Evolutionary conservation across 2,329 filamentous ascomycete species (phyloP).

Genomic region (Alternaria sp.): DNA sequence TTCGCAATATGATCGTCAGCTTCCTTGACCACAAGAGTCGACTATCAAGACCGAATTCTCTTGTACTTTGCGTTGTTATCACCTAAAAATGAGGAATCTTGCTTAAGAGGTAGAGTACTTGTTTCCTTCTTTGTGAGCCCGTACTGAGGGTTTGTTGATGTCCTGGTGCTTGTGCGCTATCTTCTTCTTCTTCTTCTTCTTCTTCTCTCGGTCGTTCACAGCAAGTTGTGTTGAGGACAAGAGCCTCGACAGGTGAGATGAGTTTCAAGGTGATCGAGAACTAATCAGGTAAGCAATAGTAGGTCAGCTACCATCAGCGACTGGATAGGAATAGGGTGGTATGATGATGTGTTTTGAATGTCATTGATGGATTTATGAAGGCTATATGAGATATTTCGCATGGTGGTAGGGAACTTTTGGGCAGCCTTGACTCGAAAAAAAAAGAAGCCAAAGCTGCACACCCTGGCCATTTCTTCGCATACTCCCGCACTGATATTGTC

Average conservation of each 20-base stretch:
- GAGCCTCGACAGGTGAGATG: background rate
- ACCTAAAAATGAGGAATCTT: too few relatives aligned
- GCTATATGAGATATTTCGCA: background rate
- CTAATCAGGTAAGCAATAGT: background rate
- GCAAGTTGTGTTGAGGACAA: background rate
- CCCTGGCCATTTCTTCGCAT: background rate
- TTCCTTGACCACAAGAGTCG: too few relatives aligned
- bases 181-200: background rate
- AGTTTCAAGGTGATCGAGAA: background rate
- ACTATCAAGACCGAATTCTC: too few relatives aligned
- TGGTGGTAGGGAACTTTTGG: background rate
- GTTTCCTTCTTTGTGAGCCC: background rate
- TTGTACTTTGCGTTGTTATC: too few relatives aligned
- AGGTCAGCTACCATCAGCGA: too few relatives aligned
- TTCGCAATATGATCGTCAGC: too few relatives aligned
- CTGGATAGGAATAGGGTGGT: too few relatives aligned
- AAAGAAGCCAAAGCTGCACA: too few relatives aligned
- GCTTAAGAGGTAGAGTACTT: background rate
- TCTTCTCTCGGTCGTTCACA: background rate
- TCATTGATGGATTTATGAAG: background rate
- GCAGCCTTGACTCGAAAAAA: background rate
- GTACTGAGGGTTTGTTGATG: background rate
- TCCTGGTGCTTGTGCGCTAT: background rate
- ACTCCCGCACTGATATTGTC: background rate
- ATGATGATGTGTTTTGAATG: background rate